Evolutionary conservation across 305 asterid species (phyloP), one percentile per base, ranked within the genome.

Genomic region (Fraxinus velutina): DNA sequence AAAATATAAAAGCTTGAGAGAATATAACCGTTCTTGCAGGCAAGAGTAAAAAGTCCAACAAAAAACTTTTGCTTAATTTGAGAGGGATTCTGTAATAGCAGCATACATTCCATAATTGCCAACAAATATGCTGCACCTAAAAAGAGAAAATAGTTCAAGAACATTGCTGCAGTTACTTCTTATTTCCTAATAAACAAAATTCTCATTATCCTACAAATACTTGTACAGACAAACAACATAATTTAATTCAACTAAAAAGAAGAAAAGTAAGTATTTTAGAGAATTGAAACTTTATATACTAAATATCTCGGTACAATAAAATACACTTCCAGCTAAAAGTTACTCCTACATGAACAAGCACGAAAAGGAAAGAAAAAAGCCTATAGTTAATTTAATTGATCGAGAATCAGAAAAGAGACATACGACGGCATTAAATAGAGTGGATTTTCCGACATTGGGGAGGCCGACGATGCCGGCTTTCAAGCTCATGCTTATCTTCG

Each of bases 391-490:
- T 81, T 39, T 44, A 50, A 50, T 81, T 50, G 80, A 21, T 76
- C 60, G 64, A 62, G 6, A 50, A 21, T 8, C 33, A 52, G 33
- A 13, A 42, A 80, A 50, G 19, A 76, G 39, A 82, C 96, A 73
- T 91, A 95, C 99, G 9, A 96, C 97, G 85, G 98, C 97, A 86
- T 96, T 96, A 90, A 96, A 96, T 52, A 96, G 94, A 78, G 99
- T 96, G 76, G 99, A 94, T 85, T 96, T 94, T 30, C 99, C 99
- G 79, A 96, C 99, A 86, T 96, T 96, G 73, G 99, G 98, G 76
- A 96, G 98, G 50, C 99, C 97, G 36, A 96, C 99, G 81, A 96
- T 96, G 86, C 99, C 98, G 80, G 99, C 98, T 85, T 87, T 87
- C 83, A 96, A 82, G 85, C 96, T 96, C 99, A 96, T 94, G 91